phyloP scores from a whole-genome alignment of 2,329 filamentous ascomycete species.

The Dothiorella sarmentorum region DNA sequence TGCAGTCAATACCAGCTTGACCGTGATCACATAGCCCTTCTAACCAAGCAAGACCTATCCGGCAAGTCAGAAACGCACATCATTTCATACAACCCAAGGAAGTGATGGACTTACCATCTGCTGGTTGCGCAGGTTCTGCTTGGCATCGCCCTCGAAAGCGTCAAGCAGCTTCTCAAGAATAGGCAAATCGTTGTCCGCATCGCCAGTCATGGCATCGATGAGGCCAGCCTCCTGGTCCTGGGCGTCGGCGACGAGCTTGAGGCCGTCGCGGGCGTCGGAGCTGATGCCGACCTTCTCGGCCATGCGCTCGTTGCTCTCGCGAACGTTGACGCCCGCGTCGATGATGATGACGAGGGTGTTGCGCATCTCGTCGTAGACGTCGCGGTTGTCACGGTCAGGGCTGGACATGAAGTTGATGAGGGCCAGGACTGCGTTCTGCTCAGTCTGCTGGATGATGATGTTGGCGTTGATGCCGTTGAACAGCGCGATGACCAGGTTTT shows the following conservation, averaged over 20 bases:
- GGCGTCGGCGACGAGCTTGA: background rate
- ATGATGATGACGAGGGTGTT: slow-evolving; percentile 5
- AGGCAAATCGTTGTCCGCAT: background rate
- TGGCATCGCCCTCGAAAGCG: background rate
- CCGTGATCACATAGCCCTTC: no score
- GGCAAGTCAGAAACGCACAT: no score
- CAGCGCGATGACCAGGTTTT: background rate
- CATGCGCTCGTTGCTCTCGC: slow-evolving; percentile 1
- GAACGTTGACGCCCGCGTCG: background rate
- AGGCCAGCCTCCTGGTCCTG: background rate
- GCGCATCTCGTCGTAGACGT: background rate
- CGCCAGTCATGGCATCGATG: background rate
- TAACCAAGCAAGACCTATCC: no score
- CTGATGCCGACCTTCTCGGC: background rate
- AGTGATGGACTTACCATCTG: background rate
- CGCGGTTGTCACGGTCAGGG: background rate
- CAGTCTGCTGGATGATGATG: background rate
- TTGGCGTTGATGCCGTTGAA: slow-evolving; percentile 8
- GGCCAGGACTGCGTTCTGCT: background rate
- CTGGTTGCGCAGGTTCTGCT: slow-evolving; percentile 8
- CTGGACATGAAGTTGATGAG: background rate
- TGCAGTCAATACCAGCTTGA: no score
- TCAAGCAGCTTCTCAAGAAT: slow-evolving; percentile 2
- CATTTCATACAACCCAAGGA: no score
- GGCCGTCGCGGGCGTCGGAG: background rate